Conservation (phyloP, 495 filamentous ascomycete genomes). For the Lindgomyces ingoldianus region DNA sequence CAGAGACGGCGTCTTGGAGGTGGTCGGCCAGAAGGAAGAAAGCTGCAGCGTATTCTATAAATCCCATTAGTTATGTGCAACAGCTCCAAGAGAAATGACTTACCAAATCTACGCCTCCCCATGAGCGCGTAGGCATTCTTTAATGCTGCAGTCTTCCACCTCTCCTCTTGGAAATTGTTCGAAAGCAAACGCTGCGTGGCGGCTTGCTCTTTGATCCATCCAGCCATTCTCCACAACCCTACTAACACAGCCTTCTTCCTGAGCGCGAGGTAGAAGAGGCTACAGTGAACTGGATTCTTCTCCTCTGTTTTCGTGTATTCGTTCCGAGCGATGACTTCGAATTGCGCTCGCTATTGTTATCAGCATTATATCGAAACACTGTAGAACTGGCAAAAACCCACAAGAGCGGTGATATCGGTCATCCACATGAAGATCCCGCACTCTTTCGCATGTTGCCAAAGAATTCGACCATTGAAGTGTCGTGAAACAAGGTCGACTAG, state of each 20-base stretch:
- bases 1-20: constrained; percentile 78
- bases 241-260: constrained; percentile 89
- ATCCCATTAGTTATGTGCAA: constrained; percentile 2
- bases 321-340: constrained; percentile 86
- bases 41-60: constrained; percentile 80
- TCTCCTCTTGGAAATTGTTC: constrained; percentile 82
- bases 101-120: constrained; percentile 85
- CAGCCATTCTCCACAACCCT: constrained; percentile 94
- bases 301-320: constrained; percentile 87
- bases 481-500: constrained; percentile 81
- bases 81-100: constrained; percentile 45
- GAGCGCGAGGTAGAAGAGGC: constrained; percentile 86
- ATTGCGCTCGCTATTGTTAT: constrained; percentile 65
- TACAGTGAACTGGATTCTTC: constrained; percentile 93
- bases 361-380: background rate
- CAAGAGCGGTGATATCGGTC: constrained; percentile 70
- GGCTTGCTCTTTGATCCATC: constrained; percentile 82
- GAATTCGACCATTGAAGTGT: constrained; percentile 73
- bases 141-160: constrained; percentile 86
- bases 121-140: constrained; percentile 98
- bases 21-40: constrained; percentile 93
- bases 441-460: constrained; percentile 83
- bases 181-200: constrained; percentile 74
- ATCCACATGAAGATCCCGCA: constrained; percentile 97
- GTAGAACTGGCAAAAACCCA: constrained; percentile 48